Percentiles rank a stretch among this genome's conserved stretches.
Conservation (phyloP, 1,284 basidiomycete species). For the Somion occarium region DNA sequence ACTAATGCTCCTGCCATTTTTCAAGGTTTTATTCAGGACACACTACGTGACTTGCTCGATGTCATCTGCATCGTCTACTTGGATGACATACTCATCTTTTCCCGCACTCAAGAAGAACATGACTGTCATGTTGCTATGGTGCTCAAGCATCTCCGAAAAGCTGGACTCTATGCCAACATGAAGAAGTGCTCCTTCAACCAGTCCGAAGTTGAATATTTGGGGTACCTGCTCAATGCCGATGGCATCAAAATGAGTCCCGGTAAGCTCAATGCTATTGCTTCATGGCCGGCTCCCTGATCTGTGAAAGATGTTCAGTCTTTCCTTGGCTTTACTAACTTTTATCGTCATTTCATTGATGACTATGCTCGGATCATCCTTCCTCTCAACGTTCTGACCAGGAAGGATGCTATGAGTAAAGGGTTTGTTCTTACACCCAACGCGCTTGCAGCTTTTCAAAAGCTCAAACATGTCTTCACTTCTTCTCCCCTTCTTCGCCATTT, state of each 20-base stretch:
- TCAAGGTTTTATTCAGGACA: constrained; percentile 35
- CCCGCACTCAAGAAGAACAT: constrained; percentile 29
- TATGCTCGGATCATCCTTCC: constrained; percentile 25
- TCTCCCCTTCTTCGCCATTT: constrained; percentile 17
- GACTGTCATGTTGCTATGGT: constrained; percentile 17
- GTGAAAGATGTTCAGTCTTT: constrained; percentile 27
- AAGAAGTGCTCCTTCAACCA: too few relatives aligned
- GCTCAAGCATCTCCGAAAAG: constrained; percentile 21
- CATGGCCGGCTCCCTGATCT: constrained; percentile 21
- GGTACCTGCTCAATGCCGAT: constrained; percentile 30
- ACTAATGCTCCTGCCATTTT: constrained; percentile 37
- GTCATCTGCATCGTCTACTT: constrained; percentile 33
- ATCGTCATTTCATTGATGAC: constrained; percentile 21
- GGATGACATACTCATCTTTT: constrained; percentile 33
- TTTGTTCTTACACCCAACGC: constrained; percentile 8
- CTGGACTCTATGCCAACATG: constrained; percentile 30
- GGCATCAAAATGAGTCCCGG: constrained; percentile 27
- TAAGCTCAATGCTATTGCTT: constrained; percentile 23
- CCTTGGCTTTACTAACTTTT: constrained; percentile 29
- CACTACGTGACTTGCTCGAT: constrained; percentile 35
- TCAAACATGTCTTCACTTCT: constrained; percentile 9
- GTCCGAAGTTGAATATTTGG: constrained; percentile 28
- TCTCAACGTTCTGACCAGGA: constrained; percentile 16
- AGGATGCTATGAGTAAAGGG: constrained; percentile 11
- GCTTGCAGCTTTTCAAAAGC: constrained; percentile 12